phyloP scores from a whole-genome alignment of 306 rosid species.

The Cyclanthera cordifolia region DNA sequence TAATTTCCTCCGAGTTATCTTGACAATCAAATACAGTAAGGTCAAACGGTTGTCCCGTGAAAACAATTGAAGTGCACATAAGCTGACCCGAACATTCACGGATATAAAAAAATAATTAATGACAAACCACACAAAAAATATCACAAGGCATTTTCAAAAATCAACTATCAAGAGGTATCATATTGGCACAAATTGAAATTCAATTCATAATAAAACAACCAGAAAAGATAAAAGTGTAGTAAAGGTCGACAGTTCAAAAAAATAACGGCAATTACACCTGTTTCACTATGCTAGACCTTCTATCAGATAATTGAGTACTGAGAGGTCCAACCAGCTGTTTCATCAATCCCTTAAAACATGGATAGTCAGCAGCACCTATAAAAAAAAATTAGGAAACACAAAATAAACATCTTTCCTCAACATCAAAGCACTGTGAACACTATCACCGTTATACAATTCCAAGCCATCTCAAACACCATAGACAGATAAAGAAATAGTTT shows the following conservation, averaged over 20 bases:
- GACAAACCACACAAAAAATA: background rate
- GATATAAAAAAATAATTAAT: background rate
- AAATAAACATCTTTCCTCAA: conserved; percentile 10
- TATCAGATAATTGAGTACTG: conserved; percentile 79
- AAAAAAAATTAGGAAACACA: conserved; percentile 13
- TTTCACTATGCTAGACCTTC: conserved; percentile 96
- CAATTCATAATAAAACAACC: background rate
- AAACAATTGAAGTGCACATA: too few relatives aligned
- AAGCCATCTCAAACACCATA: background rate
- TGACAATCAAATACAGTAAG: too few relatives aligned
- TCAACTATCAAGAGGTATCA: too few relatives aligned
- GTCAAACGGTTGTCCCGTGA: too few relatives aligned
- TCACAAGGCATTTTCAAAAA: background rate
- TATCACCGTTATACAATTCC: background rate
- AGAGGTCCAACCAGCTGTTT: conserved; percentile 94
- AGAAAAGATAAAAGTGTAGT: background rate
- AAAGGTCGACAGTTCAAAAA: conserved; percentile 17
- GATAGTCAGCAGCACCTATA: conserved; percentile 87
- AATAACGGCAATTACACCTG: conserved; percentile 45
- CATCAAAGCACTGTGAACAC: background rate
- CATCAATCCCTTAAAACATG: conserved; percentile 69
- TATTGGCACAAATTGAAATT: background rate
- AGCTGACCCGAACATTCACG: too few relatives aligned
- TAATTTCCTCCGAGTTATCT: too few relatives aligned
- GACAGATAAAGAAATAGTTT: background rate